Evolutionary conservation across 164 flowering plant species (phyloP).

Genomic region (Chimonanthus salicifolius): DNA sequence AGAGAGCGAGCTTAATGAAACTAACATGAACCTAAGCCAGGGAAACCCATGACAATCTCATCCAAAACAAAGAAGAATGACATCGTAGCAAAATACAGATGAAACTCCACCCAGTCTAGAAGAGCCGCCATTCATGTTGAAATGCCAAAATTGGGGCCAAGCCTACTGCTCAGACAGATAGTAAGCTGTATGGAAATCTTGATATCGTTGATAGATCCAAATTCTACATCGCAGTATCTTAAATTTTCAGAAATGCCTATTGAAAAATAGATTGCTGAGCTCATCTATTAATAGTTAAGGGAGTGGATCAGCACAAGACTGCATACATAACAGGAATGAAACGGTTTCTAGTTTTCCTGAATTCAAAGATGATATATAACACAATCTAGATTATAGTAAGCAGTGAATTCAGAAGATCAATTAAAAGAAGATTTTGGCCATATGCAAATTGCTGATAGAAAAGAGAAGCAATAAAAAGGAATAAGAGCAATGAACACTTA

Average conservation of each 20-base stretch:
- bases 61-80: not conserved
- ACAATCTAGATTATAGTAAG: too few species aligned
- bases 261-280: not conserved
- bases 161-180: not conserved
- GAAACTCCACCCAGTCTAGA: not conserved
- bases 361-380: too few species aligned
- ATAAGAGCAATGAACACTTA: conserved; percentile 29
- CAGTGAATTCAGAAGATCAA: too few species aligned
- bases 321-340: too few species aligned
- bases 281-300: not conserved
- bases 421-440: too few species aligned
- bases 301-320: not conserved
- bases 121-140: not conserved
- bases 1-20: not conserved
- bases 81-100: not conserved
- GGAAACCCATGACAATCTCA: not conserved
- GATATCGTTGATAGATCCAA: not conserved
- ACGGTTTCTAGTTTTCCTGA: too few species aligned
- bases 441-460: too few species aligned
- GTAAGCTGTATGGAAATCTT: not conserved
- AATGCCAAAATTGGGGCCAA: not conserved
- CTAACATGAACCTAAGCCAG: not conserved
- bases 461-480: not conserved
- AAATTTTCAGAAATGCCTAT: not conserved
- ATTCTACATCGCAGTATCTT: not conserved